Conservation (phyloP, 2,329 filamentous ascomycete species). For the Eutypella sp. region DNA sequence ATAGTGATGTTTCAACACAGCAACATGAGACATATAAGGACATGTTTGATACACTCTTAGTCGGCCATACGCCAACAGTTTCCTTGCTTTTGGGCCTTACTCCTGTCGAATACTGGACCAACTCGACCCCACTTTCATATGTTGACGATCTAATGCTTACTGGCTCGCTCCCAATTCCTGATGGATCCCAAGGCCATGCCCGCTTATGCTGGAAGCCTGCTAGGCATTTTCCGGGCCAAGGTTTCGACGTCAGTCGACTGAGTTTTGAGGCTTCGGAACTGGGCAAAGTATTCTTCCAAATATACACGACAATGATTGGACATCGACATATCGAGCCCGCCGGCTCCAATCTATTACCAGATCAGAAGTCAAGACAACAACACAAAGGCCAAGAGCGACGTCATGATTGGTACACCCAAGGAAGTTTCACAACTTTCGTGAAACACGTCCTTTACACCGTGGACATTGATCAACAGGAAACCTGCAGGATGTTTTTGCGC, state of each 20-base stretch:
- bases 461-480: slow-evolving; percentile 11
- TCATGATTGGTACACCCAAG: slow-evolving; percentile 30
- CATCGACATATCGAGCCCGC: slow-evolving; percentile 6
- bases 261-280: slow-evolving; percentile 34
- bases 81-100: slow-evolving; percentile 46
- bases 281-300: slow-evolving; percentile 31
- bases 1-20: slow-evolving; percentile 41
- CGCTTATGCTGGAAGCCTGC: slow-evolving; percentile 26
- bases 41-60: slow-evolving; percentile 37
- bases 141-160: slow-evolving; percentile 34
- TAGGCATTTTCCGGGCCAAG: slow-evolving; percentile 7
- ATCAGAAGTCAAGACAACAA: slow-evolving; percentile 10
- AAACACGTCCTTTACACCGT: slow-evolving; percentile 24
- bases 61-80: slow-evolving; percentile 41
- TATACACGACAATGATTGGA: slow-evolving; percentile 43
- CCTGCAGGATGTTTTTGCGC: background rate
- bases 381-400: background rate
- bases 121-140: slow-evolving; percentile 35
- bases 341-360: slow-evolving; percentile 10
- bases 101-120: slow-evolving; percentile 46
- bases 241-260: slow-evolving; percentile 15
- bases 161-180: slow-evolving; percentile 7
- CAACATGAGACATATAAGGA: slow-evolving; percentile 19
- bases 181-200: slow-evolving; percentile 15
- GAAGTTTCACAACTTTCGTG: slow-evolving; percentile 35